Evolutionary conservation across 2,329 filamentous ascomycete species (phyloP).

Genomic region (Pestalotiopsis sp.): DNA sequence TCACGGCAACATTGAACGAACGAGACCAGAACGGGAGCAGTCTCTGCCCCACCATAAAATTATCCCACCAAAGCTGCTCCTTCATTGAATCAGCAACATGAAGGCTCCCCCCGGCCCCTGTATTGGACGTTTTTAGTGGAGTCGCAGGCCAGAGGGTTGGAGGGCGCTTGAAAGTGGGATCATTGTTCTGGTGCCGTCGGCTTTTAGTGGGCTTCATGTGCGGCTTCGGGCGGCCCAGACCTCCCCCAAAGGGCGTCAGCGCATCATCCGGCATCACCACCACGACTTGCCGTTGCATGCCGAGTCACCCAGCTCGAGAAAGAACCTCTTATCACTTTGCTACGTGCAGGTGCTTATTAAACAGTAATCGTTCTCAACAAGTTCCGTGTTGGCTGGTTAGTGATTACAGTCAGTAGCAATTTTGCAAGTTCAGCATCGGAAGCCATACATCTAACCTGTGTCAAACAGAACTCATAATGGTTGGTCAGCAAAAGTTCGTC

Average conservation of each 20-base stretch:
- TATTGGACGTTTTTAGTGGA: neutral
- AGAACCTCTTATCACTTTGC: too few relatives aligned
- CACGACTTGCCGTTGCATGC: neutral
- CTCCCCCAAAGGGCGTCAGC: neutral
- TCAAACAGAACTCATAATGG: constrained; percentile 31
- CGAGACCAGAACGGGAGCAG: neutral
- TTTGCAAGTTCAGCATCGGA: neutral
- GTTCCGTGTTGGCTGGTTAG: neutral
- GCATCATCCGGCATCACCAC: neutral
- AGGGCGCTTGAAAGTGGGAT: too few relatives aligned
- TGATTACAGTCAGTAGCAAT: neutral
- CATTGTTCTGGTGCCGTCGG: neutral
- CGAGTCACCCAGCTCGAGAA: neutral
- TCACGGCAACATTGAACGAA: too few relatives aligned
- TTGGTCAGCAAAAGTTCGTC: constrained; percentile 65
- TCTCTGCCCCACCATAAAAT: neutral
- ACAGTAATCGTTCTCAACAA: neutral
- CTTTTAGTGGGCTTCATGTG: neutral
- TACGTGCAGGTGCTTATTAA: too few relatives aligned
- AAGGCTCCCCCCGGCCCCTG: neutral
- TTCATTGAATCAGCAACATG: too few relatives aligned
- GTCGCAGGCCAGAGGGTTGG: too few relatives aligned
- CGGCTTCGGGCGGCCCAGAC: neutral
- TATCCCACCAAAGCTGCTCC: neutral
- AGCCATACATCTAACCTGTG: neutral